Evolutionary conservation across 345 rosid genomes (phyloP), one percentile per base, ranked within the genome.

Genomic region (Syzygium aromaticum): DNA sequence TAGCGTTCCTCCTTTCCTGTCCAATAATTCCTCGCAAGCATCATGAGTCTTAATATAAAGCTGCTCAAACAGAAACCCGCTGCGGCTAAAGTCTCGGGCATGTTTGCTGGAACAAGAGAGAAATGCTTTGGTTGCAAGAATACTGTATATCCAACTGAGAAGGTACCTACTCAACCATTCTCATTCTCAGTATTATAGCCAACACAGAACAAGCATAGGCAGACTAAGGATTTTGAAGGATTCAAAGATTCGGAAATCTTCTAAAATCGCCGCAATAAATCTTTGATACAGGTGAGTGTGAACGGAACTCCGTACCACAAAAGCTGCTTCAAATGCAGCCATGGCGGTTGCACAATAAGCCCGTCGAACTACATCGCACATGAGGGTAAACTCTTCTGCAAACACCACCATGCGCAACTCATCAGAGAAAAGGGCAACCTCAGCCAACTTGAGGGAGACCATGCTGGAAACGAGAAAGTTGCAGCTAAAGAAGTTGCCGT

Each of bases 301-400:
- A 96, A 97, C 90, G 98, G 98, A 52, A 95, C 96, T 84, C 92
- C 95, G 77, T 96, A 97, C 92, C 99, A 97, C 87, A 97, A 91
- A 92, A 94, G 97, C 90, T 97, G 99, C 87, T 97, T 97, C 97
- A 96, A 96, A 93, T 97, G 99, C 91, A 94, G 92, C 85, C 98
- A 97, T 89, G 98, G 99, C 90, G 98, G 99, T 5, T 97, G 99
- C 77, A 91, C 92, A 19, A 95, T 97, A 64, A 96, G 98, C 88
- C 99, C 97, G 2, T 96, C 98, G 23, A 97, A 95, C 90, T 97
- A 97, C 89, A 91, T 95, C 54, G 99, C 98, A 33, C 98, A 96
- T 49, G 99, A 97, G 54, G 98, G 99, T 11, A 90, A 94, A 88
- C 96, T 97, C 88, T 97, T 95, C 89, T 97, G 99, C 93, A 97